phyloP scores from a whole-genome alignment of 257 asterid species.

The Capsicum baccatum region DNA sequence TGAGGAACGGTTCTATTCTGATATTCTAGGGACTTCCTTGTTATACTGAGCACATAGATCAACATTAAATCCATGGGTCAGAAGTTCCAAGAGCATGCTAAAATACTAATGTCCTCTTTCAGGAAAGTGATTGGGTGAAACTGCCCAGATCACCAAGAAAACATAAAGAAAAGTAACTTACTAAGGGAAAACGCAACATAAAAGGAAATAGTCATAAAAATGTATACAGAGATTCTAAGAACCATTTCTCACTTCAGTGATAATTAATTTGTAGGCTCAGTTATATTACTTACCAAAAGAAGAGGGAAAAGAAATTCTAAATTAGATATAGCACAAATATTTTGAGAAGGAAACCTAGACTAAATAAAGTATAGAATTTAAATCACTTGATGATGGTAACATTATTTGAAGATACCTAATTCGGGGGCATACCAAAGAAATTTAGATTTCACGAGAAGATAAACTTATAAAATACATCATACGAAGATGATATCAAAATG shows the following conservation, averaged over 20 bases:
- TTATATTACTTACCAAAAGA: not conserved
- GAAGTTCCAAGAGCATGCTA: constrained; percentile 12
- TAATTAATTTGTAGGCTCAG: not conserved
- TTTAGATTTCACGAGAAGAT: not conserved
- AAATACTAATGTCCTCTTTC: constrained; percentile 11
- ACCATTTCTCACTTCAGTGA: constrained; percentile 7
- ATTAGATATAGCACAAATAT: not conserved
- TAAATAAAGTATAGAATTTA: not conserved
- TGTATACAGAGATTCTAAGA: not conserved
- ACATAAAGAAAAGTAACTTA: constrained; percentile 7
- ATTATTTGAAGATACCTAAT: not conserved
- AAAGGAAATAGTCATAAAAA: not conserved
- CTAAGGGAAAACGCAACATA: not conserved
- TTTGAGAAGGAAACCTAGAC: not conserved
- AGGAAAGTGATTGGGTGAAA: constrained; percentile 13
- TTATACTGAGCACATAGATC: not conserved
- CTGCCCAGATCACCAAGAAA: not conserved
- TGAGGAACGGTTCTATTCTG: constrained; percentile 10
- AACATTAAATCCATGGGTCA: not conserved
- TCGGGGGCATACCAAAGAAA: not conserved
- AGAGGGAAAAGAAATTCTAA: not conserved
- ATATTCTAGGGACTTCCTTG: constrained; percentile 6
- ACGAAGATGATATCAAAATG: not conserved
- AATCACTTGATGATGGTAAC: not conserved
- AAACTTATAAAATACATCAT: not conserved